phyloP scores from a whole-genome alignment of 345 rosid genomes.

The Leavenworthia alabamica region DNA sequence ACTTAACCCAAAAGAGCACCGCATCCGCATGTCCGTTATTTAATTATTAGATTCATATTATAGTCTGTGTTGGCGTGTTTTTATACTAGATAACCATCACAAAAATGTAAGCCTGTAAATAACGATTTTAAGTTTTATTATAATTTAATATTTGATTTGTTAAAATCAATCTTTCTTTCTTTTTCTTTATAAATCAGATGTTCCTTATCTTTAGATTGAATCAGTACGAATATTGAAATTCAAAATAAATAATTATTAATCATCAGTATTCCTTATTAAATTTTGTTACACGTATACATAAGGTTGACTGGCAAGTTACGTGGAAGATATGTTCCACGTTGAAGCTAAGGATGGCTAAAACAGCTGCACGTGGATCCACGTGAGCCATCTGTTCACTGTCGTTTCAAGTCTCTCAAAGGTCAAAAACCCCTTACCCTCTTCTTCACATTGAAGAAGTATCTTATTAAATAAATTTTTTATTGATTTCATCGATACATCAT shows the following conservation, averaged over 20 bases:
- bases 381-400: constrained; percentile 20
- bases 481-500: neutral
- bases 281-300: neutral
- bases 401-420: constrained; percentile 22
- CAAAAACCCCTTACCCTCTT: neutral
- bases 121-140: too few relatives aligned
- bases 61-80: neutral
- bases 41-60: neutral
- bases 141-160: neutral
- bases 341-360: constrained; percentile 18
- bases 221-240: neutral
- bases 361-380: constrained; percentile 2
- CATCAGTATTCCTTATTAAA: neutral
- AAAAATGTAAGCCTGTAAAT: neutral
- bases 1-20: neutral
- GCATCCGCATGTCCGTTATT: neutral
- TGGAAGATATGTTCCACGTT: constrained; percentile 26
- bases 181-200: neutral
- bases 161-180: neutral
- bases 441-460: constrained; percentile 18
- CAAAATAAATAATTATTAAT: too few relatives aligned
- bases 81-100: neutral
- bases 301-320: constrained; percentile 17
- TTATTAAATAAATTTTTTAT: neutral
- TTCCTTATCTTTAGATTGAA: neutral